phyloP scores from a whole-genome alignment of 1,284 basidiomycete genomes.

The Farysia itapuensis region DNA sequence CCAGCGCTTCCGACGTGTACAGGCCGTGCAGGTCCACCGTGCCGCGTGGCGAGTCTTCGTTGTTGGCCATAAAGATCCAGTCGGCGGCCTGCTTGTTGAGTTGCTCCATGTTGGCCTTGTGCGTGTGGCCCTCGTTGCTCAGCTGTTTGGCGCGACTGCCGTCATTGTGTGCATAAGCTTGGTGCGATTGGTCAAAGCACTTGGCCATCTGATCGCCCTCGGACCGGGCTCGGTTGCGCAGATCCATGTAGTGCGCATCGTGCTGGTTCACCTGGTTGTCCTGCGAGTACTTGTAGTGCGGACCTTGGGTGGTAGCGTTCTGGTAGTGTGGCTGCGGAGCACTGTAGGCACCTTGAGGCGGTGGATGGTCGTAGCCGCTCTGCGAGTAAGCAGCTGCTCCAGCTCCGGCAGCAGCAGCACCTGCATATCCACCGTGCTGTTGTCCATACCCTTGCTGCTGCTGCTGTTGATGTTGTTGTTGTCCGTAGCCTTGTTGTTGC shows the following conservation, averaged over 20 bases:
- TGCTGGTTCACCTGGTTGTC: conserved; percentile 56
- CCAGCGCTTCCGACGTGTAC: conserved; percentile 77
- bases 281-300: conserved; percentile 39
- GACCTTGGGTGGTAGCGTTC: conserved; percentile 24
- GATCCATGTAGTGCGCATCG: conserved; percentile 52
- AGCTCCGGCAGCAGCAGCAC: conserved; percentile 11
- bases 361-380: conserved; percentile 17
- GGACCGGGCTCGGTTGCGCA: conserved; percentile 48
- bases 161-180: conserved; percentile 71
- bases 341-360: conserved; percentile 42
- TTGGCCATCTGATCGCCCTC: conserved; percentile 57
- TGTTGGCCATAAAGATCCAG: conserved; percentile 74
- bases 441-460: conserved; percentile 1
- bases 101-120: conserved; percentile 76
- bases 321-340: conserved; percentile 19
- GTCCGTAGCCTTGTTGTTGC: conserved; percentile 9
- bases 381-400: conserved; percentile 1
- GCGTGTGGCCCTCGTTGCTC: conserved; percentile 77
- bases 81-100: conserved; percentile 82
- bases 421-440: conserved; percentile 10
- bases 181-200: conserved; percentile 53
- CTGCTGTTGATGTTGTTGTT: background rate
- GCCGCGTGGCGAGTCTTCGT: conserved; percentile 46
- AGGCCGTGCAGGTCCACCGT: conserved; percentile 76
- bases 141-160: conserved; percentile 80